Evolutionary conservation across 106 monocot genomes (phyloP).

Genomic region (Dioscorea zingiberensis): DNA sequence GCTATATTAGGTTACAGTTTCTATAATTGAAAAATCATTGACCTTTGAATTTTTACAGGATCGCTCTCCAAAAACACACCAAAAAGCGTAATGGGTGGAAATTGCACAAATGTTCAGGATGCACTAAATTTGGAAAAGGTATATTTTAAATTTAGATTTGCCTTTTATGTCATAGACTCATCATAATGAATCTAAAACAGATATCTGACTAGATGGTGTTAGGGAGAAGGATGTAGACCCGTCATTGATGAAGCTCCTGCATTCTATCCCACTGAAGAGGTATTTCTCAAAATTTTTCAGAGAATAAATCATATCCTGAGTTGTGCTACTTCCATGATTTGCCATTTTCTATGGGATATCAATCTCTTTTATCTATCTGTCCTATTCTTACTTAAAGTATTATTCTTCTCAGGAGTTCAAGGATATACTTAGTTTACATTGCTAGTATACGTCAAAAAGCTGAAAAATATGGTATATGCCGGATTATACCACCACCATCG

Average conservation of each 20-base stretch:
- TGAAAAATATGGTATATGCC: constrained; percentile 85
- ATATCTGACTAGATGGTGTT: constrained; percentile 42
- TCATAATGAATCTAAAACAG: constrained; percentile 20
- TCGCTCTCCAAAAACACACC: constrained; percentile 11
- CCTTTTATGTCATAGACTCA: not conserved
- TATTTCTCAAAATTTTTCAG: constrained; percentile 2
- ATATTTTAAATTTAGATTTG: not conserved
- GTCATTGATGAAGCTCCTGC: constrained; percentile 69
- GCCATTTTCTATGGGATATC: not conserved
- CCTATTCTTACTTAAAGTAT: not conserved
- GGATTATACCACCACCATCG: constrained; percentile 80
- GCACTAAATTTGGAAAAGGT: constrained; percentile 30
- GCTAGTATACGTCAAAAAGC: constrained; percentile 56
- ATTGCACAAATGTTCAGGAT: constrained; percentile 17
- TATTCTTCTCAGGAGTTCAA: constrained; percentile 68
- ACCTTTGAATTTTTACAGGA: constrained; percentile 16
- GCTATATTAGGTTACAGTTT: not conserved
- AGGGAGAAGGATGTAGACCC: constrained; percentile 49
- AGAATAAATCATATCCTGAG: not conserved
- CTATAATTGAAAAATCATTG: not conserved
- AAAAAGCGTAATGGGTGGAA: constrained; percentile 18
- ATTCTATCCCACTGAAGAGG: constrained; percentile 68
- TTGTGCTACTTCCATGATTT: not conserved
- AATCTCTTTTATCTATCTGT: not conserved
- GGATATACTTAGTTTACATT: constrained; percentile 78